Percentiles rank a stretch among this genome's conserved stretches.
Evolutionary conservation across 192 early-diverging fungal species (phyloP).

Genomic region (Umbelopsis vinacea): DNA sequence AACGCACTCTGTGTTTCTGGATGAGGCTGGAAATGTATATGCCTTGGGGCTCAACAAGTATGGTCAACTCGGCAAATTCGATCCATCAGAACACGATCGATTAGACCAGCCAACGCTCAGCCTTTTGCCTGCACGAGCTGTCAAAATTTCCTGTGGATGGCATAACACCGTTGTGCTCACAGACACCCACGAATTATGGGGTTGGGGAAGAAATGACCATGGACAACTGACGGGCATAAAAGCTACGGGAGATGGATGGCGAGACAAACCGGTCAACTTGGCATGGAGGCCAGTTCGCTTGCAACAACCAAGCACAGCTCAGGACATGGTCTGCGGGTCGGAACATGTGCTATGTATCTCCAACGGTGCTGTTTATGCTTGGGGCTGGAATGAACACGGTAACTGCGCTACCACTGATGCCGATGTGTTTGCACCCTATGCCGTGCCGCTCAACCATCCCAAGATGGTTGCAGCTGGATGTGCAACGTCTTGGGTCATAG

Average conservation of each 20-base stretch:
- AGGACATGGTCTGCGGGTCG: conserved; percentile 66
- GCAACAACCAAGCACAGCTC: conserved; percentile 28
- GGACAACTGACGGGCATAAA: conserved; percentile 62
- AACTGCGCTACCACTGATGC: conserved; percentile 70
- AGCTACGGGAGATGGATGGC: conserved; percentile 1
- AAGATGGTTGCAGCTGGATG: conserved; percentile 42
- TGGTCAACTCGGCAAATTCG: conserved; percentile 58
- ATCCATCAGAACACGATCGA: background rate
- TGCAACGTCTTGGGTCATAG: conserved; percentile 45
- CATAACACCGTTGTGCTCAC: conserved; percentile 50
- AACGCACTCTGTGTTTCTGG: conserved; percentile 59
- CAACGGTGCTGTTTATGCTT: conserved; percentile 56
- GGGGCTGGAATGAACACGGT: conserved; percentile 98
- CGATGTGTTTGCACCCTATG: conserved; percentile 10
- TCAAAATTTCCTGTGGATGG: conserved; percentile 64
- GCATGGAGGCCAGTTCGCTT: background rate
- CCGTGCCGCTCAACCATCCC: background rate
- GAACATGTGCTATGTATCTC: conserved; percentile 71
- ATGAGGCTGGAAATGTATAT: conserved; percentile 49
- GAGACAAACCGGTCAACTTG: conserved; percentile 15
- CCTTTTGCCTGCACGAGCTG: background rate
- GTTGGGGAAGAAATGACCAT: conserved; percentile 82
- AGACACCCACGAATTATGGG: conserved; percentile 38
- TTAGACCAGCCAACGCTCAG: background rate
- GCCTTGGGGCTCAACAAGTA: conserved; percentile 67